phyloP scores from a whole-genome alignment of 2,329 filamentous ascomycete species.

The Pezicula radicicola region DNA sequence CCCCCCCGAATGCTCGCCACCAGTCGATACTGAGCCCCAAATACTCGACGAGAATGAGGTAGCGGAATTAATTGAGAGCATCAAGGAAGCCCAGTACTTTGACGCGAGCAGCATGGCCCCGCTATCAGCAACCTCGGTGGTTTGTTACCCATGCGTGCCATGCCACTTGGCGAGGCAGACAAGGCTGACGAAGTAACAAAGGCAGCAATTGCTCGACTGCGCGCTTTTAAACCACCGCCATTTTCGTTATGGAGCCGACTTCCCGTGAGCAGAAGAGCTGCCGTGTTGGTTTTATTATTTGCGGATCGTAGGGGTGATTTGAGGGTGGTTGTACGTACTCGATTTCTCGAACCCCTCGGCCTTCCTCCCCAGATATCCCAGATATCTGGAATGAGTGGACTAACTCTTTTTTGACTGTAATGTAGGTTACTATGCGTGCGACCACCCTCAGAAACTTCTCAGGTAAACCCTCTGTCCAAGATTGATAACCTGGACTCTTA shows the following conservation, averaged over 20 bases:
- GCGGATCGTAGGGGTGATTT: constrained; percentile 80
- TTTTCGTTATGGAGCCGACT: constrained; percentile 61
- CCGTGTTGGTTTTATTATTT: constrained; percentile 84
- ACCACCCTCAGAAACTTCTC: constrained; percentile 64
- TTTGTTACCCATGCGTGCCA: constrained; percentile 15
- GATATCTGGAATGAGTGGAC: too few relatives aligned
- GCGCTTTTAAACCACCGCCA: constrained; percentile 57
- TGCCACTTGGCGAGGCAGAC: neutral
- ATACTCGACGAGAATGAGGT: constrained; percentile 27
- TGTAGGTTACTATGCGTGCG: constrained; percentile 58
- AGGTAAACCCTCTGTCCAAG: constrained; percentile 40
- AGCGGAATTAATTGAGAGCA: constrained; percentile 22
- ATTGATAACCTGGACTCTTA: neutral
- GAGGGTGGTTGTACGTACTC: constrained; percentile 48
- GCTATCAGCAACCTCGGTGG: constrained; percentile 23
- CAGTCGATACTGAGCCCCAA: neutral
- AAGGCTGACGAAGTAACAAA: constrained; percentile 5
- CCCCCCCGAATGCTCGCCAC: neutral
- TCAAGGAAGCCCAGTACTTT: constrained; percentile 28
- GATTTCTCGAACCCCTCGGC: too few relatives aligned
- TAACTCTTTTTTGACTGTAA: too few relatives aligned
- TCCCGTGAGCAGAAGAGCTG: constrained; percentile 68
- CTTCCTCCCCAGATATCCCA: too few relatives aligned
- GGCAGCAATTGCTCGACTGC: constrained; percentile 50
- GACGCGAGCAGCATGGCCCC: constrained; percentile 30